Percentiles rank a stretch among this genome's conserved stretches.
These are phyloP conservation scores for Fusarium mexicanum DNA, from an alignment of 2,329 filamentous ascomycete species.

Conservation along the genomic window DNA sequence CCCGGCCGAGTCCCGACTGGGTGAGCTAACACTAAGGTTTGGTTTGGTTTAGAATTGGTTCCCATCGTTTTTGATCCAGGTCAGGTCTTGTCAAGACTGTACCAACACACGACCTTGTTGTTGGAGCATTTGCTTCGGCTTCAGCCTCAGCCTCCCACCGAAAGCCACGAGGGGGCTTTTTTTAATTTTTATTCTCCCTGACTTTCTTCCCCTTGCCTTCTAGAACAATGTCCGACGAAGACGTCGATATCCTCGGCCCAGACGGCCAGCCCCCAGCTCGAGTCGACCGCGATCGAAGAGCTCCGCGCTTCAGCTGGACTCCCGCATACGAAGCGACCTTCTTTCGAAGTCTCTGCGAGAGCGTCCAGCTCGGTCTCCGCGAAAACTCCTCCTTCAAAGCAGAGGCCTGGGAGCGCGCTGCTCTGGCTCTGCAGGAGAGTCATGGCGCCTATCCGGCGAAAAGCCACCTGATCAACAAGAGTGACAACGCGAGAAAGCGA, in stretches of 20 bases:
- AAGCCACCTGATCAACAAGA: conserved; percentile 71
- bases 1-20: conserved; percentile 41
- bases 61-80: conserved; percentile 1
- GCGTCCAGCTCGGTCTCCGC: conserved; percentile 64
- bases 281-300: conserved; percentile 53
- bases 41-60: conserved; percentile 3
- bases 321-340: conserved; percentile 68
- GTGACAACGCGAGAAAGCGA: conserved; percentile 70
- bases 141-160: conserved; percentile 13
- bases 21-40: conserved; percentile 15
- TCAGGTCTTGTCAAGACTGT: background rate
- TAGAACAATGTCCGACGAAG: conserved; percentile 52
- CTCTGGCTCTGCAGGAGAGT: conserved; percentile 62
- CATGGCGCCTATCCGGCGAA: conserved; percentile 68
- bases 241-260: conserved; percentile 49
- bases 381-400: conserved; percentile 70
- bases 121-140: conserved; percentile 35
- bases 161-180: conserved; percentile 17
- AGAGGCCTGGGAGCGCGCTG: conserved; percentile 68
- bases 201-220: background rate
- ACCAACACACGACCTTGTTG: conserved; percentile 14
- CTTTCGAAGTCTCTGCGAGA: conserved; percentile 68
- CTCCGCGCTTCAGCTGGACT: conserved; percentile 69
- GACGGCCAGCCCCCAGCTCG: conserved; percentile 48
- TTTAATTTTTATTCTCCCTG: background rate